Conservation (phyloP, 2,329 filamentous ascomycete genomes). For the Exophiala phaeomuriformis region DNA sequence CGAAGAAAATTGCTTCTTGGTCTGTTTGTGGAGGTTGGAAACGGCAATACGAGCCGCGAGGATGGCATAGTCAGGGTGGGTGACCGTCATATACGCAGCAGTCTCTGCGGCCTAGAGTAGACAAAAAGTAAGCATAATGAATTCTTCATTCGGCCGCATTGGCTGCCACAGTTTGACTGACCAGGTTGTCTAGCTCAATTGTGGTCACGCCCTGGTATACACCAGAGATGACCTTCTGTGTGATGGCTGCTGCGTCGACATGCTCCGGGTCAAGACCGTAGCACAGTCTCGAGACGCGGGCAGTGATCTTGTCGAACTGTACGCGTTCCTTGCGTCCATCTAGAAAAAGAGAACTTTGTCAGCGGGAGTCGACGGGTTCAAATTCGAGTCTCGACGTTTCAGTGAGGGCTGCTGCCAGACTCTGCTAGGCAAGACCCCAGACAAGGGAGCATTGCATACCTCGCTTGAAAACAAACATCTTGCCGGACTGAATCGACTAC, state of each 20-base stretch:
- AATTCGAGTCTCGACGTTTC: too few species aligned
- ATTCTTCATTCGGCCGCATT: too few species aligned
- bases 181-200: conserved; percentile 90
- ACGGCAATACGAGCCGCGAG: conserved; percentile 97
- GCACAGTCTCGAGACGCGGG: conserved; percentile 92
- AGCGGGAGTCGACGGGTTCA: background rate
- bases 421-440: conserved; percentile 13
- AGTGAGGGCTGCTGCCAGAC: background rate
- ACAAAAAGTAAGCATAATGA: too few species aligned
- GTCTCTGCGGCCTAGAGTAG: conserved; percentile 80
- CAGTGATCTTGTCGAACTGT: conserved; percentile 99
- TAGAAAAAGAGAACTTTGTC: conserved; percentile 38
- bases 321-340: conserved; percentile 99
- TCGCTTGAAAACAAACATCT: conserved; percentile 58
- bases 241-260: conserved; percentile 95
- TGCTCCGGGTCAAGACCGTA: conserved; percentile 94
- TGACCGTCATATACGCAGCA: conserved; percentile 99
- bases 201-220: conserved; percentile 98
- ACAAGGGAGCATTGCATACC: conserved; percentile 39
- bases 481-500: conserved; percentile 2
- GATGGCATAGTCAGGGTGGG: conserved; percentile 97
- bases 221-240: conserved; percentile 98
- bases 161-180: conserved; percentile 43
- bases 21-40: conserved; percentile 99
- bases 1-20: conserved; percentile 98